These are phyloP conservation scores for Verticillium zaregamsianum DNA, from an alignment of 2,329 filamentous ascomycete genomes.

Conservation along the genomic window DNA sequence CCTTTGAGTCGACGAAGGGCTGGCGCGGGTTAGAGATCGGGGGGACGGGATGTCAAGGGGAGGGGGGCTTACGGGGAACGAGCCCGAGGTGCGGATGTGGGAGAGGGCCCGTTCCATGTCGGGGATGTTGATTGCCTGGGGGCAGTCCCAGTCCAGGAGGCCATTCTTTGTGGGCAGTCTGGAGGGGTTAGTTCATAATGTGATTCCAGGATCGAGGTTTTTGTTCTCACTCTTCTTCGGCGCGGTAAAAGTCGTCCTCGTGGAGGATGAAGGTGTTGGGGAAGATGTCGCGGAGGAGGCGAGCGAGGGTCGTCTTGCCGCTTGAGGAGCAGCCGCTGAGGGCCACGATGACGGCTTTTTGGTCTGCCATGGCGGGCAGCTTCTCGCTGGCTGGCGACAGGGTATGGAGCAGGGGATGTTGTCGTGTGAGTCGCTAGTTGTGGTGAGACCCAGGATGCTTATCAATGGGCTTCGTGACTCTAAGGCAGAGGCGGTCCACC, in stretches of 20 bases:
- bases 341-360: constrained; percentile 62
- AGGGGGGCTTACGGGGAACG: constrained; percentile 51
- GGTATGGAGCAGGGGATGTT: not conserved
- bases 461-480: not conserved
- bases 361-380: constrained; percentile 24
- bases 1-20: constrained; percentile 49
- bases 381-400: not conserved
- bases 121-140: constrained; percentile 69
- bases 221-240: constrained; percentile 61
- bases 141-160: constrained; percentile 88
- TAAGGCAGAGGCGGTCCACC: not conserved
- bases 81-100: constrained; percentile 67
- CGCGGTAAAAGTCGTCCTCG: constrained; percentile 91
- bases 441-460: not conserved
- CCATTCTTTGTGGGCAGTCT: constrained; percentile 54
- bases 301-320: constrained; percentile 90
- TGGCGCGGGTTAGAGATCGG: constrained; percentile 18
- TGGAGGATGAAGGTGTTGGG: constrained; percentile 78
- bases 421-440: not conserved
- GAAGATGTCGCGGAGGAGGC: constrained; percentile 79
- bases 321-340: constrained; percentile 89
- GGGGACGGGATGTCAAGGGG: constrained; percentile 13
- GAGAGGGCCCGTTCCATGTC: constrained; percentile 62
- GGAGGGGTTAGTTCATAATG: constrained; percentile 1
- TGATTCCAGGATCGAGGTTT: not conserved